A percentile compares a stretch with the other conserved stretches of the same genome.
Conservation (phyloP, 176 grass and related monocot genomes). For the Avena insularis region DNA sequence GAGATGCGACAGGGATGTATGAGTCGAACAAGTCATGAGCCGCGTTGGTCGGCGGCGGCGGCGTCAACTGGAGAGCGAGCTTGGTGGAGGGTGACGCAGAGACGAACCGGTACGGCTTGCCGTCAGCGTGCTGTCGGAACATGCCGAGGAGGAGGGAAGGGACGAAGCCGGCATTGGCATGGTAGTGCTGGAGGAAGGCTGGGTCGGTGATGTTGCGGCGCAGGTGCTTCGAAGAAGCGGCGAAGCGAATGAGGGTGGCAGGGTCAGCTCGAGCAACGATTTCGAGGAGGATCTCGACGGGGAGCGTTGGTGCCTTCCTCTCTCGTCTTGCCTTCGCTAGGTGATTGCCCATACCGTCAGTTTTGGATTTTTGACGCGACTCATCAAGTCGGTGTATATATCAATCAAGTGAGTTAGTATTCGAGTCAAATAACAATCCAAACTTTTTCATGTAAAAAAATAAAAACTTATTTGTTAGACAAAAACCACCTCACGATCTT, state of each 20-base stretch:
- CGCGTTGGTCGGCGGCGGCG: neutral
- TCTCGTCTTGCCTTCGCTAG: neutral
- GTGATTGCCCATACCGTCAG: neutral
- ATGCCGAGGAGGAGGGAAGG: neutral
- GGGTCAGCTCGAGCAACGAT: conserved; percentile 23
- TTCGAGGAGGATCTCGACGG: neutral
- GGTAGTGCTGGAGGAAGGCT: neutral
- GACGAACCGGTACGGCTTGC: neutral
- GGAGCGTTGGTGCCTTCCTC: neutral
- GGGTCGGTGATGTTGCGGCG: neutral
- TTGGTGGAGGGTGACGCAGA: neutral
- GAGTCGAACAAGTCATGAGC: neutral
- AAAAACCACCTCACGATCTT: too few relatives aligned
- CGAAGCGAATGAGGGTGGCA: conserved; percentile 14
- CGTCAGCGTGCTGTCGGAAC: neutral
- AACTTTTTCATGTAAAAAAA: too few relatives aligned
- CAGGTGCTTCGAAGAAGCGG: neutral
- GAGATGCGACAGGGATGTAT: neutral
- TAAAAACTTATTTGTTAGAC: too few relatives aligned
- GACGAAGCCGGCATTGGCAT: neutral
- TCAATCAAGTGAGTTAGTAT: too few relatives aligned
- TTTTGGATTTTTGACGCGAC: neutral
- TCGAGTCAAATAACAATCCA: too few relatives aligned
- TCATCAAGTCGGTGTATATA: too few relatives aligned
- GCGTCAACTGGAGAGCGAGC: neutral